Conservation (phyloP, 352 stramenopile genomes). For the Thalassiosira exigua region DNA sequence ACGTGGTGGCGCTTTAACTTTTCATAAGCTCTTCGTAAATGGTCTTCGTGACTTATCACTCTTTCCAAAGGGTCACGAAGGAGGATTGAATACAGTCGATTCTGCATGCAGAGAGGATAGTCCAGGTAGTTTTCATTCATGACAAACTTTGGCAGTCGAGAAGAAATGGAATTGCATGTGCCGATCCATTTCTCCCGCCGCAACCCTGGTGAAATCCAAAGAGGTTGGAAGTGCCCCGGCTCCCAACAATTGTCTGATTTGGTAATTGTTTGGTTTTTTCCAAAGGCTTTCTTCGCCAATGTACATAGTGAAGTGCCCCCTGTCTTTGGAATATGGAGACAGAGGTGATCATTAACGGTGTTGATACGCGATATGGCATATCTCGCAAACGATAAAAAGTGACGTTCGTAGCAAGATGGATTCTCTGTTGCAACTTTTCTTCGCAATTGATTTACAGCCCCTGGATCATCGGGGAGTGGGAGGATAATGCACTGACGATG, state of each 20-base stretch:
- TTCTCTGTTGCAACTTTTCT: too few relatives aligned
- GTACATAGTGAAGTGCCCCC: constrained; percentile 23
- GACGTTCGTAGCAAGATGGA: too few relatives aligned
- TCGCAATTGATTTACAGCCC: too few relatives aligned
- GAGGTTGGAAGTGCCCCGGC: constrained; percentile 19
- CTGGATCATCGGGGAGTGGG: too few relatives aligned
- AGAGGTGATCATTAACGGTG: too few relatives aligned
- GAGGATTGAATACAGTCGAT: constrained; percentile 31
- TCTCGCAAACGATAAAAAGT: too few relatives aligned
- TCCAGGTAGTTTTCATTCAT: constrained; percentile 56
- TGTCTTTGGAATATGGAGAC: constrained; percentile 35
- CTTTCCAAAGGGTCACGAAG: constrained; percentile 27
- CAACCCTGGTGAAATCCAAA: constrained; percentile 4
- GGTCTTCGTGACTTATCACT: constrained; percentile 31
- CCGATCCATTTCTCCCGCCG: neutral
- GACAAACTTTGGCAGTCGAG: constrained; percentile 24
- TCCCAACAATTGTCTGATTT: constrained; percentile 22
- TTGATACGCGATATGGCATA: too few relatives aligned
- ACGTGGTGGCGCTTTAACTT: neutral
- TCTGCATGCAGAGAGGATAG: constrained; percentile 21
- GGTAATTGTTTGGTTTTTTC: neutral
- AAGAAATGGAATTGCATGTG: constrained; percentile 12
- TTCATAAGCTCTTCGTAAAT: neutral
- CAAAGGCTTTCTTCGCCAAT: constrained; percentile 5
- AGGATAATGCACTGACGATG: too few relatives aligned